Conservation (phyloP, 306 rosid species). For the Leucaena leucocephala region DNA sequence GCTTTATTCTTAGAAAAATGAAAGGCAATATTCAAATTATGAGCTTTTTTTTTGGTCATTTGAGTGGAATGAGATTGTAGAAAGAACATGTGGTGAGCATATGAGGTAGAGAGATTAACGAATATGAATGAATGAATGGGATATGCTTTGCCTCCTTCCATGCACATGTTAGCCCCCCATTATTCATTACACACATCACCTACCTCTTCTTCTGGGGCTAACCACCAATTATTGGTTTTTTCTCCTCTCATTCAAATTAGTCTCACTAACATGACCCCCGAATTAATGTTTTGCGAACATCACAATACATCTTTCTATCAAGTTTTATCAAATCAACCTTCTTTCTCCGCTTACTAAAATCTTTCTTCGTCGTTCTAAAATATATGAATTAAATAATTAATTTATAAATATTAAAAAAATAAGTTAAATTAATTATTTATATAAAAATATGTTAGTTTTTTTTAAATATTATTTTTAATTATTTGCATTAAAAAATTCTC, state of each 20-base stretch:
- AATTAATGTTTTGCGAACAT: background rate
- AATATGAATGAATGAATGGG: slow-evolving; percentile 15
- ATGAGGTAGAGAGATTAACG: background rate
- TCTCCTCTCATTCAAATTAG: background rate
- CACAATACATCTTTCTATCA: background rate
- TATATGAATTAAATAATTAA: too few relatives aligned
- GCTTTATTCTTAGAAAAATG: background rate
- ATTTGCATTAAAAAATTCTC: too few relatives aligned
- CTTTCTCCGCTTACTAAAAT: background rate
- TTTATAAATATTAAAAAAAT: too few relatives aligned
- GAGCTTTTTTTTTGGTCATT: background rate
- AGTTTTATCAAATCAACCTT: background rate
- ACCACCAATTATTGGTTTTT: background rate
- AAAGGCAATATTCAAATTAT: background rate
- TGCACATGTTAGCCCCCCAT: background rate
- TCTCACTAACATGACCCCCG: background rate
- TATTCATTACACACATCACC: background rate
- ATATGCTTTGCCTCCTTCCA: slow-evolving; percentile 32
- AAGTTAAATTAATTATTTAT: too few relatives aligned
- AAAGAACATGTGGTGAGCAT: slow-evolving; percentile 49
- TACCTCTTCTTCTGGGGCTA: background rate
- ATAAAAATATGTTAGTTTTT: too few relatives aligned
- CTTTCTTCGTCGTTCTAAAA: background rate
- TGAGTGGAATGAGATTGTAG: slow-evolving; percentile 49
- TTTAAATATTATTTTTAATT: too few relatives aligned